Percentiles rank a stretch among this genome's conserved stretches.
These are phyloP conservation scores for Kodamaea sp. DNA, from an alignment of 1,139 yeast species.

Conservation along the genomic window DNA sequence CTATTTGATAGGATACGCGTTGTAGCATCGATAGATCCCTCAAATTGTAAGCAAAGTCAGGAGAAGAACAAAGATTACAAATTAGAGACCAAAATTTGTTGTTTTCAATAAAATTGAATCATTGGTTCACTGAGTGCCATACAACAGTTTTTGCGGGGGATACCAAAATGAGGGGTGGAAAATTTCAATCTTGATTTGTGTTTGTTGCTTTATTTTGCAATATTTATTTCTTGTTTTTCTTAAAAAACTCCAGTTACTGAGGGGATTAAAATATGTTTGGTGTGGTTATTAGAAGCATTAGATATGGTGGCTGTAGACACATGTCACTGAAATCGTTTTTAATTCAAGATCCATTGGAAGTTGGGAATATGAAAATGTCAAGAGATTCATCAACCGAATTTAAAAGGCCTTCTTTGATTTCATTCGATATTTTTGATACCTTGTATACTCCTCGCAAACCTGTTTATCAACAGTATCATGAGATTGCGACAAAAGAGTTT, in stretches of 20 bases:
- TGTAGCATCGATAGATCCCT: constrained; percentile 59
- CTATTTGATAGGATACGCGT: constrained; percentile 55
- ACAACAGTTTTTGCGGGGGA: no score
- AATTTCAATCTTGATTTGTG: no score
- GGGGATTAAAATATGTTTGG: no score
- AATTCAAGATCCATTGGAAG: constrained; percentile 27
- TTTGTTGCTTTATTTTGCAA: no score
- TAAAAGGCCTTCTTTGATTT: constrained; percentile 47
- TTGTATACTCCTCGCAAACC: constrained; percentile 56
- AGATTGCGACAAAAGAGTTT: constrained; percentile 38
- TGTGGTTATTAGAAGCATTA: no score
- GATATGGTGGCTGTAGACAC: no score
- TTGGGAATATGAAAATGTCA: constrained; percentile 23
- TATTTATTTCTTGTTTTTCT: no score
- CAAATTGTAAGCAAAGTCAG: constrained; percentile 69
- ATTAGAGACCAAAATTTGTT: no score
- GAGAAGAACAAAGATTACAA: constrained; percentile 31
- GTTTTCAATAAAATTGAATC: no score
- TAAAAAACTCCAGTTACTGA: no score
- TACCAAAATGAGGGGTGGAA: no score
- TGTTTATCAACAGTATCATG: constrained; percentile 49
- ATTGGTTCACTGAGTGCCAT: no score
- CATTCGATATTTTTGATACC: constrained; percentile 69
- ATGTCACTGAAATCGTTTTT: not conserved
- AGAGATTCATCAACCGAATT: constrained; percentile 30